phyloP scores from a whole-genome alignment of 768 basidiomycete species.

The Imleria badia region DNA sequence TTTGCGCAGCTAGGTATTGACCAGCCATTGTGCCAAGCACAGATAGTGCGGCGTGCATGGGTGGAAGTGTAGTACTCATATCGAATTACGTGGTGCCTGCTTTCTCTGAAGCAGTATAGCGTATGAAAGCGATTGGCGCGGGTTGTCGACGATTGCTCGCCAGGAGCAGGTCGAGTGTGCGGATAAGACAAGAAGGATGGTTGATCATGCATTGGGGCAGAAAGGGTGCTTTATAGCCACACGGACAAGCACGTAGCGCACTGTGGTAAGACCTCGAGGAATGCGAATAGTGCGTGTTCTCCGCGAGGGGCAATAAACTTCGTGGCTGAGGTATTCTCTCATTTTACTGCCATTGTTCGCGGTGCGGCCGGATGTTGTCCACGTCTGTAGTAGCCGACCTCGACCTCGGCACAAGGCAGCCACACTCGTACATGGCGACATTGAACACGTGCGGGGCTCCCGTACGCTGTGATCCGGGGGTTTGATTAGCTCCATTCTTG shows the following conservation, averaged over 20 bases:
- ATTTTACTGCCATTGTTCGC: conserved; percentile 13
- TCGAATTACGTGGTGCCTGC: conserved; percentile 12
- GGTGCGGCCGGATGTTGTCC: conserved; percentile 5
- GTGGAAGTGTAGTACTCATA: conserved; percentile 32
- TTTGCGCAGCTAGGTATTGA: conserved; percentile 35
- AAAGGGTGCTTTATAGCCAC: conserved; percentile 28
- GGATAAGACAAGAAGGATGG: conserved; percentile 48
- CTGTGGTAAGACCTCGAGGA: conserved; percentile 14
- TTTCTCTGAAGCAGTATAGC: conserved; percentile 8
- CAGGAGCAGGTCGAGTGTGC: conserved; percentile 27
- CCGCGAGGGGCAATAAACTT: conserved; percentile 26
- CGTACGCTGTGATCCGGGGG: conserved; percentile 17
- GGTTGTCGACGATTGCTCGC: conserved; percentile 23
- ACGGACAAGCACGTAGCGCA: conserved; percentile 7
- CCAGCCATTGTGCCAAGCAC: conserved; percentile 37
- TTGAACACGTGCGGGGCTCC: conserved; percentile 16
- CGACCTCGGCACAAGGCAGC: conserved; percentile 12
- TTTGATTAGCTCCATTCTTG: conserved; percentile 13
- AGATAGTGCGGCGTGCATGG: conserved; percentile 37
- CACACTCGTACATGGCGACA: conserved; percentile 3
- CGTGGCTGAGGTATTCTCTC: conserved; percentile 10
- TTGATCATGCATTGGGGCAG: conserved; percentile 12
- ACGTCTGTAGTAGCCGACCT: conserved; percentile 20
- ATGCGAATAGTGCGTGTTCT: conserved; percentile 33
- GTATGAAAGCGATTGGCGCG: conserved; percentile 5